phyloP scores from a whole-genome alignment of 2,329 filamentous ascomycete species.

The Ophiocordyceps robertsii region DNA sequence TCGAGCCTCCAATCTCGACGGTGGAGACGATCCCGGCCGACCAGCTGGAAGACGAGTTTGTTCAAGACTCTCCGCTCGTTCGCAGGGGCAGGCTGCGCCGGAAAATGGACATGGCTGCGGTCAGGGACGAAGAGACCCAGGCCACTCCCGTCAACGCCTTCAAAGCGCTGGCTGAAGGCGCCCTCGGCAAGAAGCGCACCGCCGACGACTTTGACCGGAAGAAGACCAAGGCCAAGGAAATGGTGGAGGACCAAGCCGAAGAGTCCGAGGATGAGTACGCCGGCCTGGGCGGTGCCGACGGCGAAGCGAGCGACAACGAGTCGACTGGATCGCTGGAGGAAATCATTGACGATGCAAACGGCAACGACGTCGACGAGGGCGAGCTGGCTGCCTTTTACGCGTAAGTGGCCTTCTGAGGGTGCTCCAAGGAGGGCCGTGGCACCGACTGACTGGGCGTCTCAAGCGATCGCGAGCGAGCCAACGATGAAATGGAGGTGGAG shows the following conservation, averaged over 20 bases:
- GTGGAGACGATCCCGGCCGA: conserved; percentile 50
- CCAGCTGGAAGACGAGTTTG: conserved; percentile 23
- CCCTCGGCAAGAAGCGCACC: conserved; percentile 38
- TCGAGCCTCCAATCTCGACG: conserved; percentile 52
- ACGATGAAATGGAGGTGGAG: conserved; percentile 77
- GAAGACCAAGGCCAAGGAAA: conserved; percentile 72
- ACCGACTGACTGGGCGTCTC: conserved; percentile 5
- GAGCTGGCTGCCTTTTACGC: conserved; percentile 78
- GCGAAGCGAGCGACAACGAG: conserved; percentile 71
- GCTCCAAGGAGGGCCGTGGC: not conserved
- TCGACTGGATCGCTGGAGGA: conserved; percentile 58
- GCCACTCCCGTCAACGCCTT: conserved; percentile 37
- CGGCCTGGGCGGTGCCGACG: conserved; percentile 77
- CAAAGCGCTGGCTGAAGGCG: conserved; percentile 54
- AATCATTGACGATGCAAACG: conserved; percentile 80
- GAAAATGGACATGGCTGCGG: conserved; percentile 17
- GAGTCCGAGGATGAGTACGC: conserved; percentile 98
- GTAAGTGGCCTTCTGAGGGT: conserved; percentile 38
- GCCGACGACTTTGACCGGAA: conserved; percentile 62
- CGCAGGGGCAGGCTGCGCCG: conserved; percentile 42
- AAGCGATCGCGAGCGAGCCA: conserved; percentile 65
- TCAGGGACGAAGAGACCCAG: conserved; percentile 1
- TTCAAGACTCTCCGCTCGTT: conserved; percentile 52
- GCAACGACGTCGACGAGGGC: conserved; percentile 65
- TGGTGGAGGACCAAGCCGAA: conserved; percentile 87